phyloP scores from a whole-genome alignment of 768 basidiomycete genomes.

The Suillus clintonianus region DNA sequence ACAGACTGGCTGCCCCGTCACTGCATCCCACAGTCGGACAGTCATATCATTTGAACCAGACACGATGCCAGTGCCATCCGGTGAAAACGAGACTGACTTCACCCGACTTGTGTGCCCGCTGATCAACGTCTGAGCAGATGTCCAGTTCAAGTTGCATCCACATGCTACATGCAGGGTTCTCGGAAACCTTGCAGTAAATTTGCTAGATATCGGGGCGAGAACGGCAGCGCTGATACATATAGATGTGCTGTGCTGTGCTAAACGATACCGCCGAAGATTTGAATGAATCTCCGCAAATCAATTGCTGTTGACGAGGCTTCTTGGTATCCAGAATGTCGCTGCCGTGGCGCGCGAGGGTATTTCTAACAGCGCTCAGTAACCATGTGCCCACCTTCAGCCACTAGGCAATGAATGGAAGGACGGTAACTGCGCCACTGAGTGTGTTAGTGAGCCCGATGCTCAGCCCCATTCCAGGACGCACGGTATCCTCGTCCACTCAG shows the following conservation, averaged over 20 bases:
- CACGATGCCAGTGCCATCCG: not conserved
- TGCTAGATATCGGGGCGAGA: slow-evolving; percentile 26
- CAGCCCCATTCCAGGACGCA: not conserved
- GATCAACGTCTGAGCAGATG: not conserved
- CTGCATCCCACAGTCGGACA: slow-evolving; percentile 1
- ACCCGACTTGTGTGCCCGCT: not conserved
- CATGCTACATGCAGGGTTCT: not conserved
- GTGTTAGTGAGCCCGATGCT: slow-evolving; percentile 13
- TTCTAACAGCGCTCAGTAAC: not conserved
- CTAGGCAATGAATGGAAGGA: not conserved
- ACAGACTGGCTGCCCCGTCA: not conserved
- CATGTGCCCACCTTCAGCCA: not conserved
- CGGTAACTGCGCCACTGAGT: not conserved
- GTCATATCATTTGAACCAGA: not conserved
- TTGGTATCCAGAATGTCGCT: not conserved
- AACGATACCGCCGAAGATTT: slow-evolving; percentile 30
- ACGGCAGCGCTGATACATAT: slow-evolving; percentile 41
- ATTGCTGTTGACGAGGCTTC: slow-evolving; percentile 5
- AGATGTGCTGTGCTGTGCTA: slow-evolving; percentile 36
- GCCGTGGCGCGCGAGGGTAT: not conserved
- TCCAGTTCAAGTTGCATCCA: not conserved
- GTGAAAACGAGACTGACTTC: not conserved
- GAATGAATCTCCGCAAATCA: slow-evolving; percentile 33
- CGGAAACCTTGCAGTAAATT: slow-evolving; percentile 7
- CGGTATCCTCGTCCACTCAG: not conserved